phyloP scores from a whole-genome alignment of 805 yeast species.

The Teunomyces gatunensis region DNA sequence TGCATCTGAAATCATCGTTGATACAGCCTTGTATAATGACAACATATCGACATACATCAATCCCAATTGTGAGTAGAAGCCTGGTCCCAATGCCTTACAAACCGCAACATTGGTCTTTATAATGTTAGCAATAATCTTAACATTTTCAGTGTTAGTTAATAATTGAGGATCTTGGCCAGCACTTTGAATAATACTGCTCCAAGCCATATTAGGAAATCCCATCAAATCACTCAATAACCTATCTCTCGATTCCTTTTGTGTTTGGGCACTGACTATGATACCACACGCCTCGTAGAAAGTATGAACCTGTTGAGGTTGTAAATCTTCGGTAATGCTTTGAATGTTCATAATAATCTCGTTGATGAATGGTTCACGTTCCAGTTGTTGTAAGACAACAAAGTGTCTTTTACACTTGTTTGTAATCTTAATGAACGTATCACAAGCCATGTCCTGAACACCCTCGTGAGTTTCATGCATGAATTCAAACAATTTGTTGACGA shows the following conservation, averaged over 20 bases:
- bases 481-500: slow-evolving; percentile 90
- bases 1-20: slow-evolving; percentile 76
- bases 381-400: slow-evolving; percentile 82
- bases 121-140: slow-evolving; percentile 88
- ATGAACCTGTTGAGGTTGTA: slow-evolving; percentile 96
- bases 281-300: slow-evolving; percentile 98
- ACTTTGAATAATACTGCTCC: slow-evolving; percentile 85
- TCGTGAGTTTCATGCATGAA: slow-evolving; percentile 99
- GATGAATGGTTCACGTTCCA: slow-evolving; percentile 87
- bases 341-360: slow-evolving; percentile 83
- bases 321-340: slow-evolving; percentile 82
- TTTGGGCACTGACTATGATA: slow-evolving; percentile 84
- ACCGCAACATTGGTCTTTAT: slow-evolving; percentile 95
- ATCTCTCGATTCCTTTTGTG: slow-evolving; percentile 64
- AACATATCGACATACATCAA: slow-evolving; percentile 86
- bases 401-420: slow-evolving; percentile 93
- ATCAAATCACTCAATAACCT: slow-evolving; percentile 73
- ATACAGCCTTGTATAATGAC: slow-evolving; percentile 83
- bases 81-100: slow-evolving; percentile 91
- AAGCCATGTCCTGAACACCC: slow-evolving; percentile 99
- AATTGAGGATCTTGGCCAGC: slow-evolving; percentile 82
- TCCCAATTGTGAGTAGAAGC: slow-evolving; percentile 84
- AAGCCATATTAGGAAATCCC: slow-evolving; percentile 91
- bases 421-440: slow-evolving; percentile 97
- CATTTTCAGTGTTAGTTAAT: slow-evolving; percentile 75